A percentile compares a stretch with the other conserved stretches of the same genome.
Evolutionary conservation across 192 early-diverging fungal genomes (phyloP).

Genomic region (Umbelopsis sp.): DNA sequence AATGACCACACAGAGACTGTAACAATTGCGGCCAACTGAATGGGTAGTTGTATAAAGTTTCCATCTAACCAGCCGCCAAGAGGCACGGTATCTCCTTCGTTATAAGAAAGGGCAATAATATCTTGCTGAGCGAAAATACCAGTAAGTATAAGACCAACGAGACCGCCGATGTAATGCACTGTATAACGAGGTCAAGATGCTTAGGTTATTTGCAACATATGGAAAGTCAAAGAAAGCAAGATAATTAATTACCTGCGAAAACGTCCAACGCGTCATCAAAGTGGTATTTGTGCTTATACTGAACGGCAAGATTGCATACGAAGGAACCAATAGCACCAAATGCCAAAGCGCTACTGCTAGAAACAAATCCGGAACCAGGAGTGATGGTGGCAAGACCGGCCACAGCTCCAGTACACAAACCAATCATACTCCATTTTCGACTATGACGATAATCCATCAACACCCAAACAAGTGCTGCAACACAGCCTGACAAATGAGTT

Average conservation of each 20-base stretch:
- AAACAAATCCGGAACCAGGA: conserved; percentile 80
- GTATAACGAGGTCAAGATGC: not conserved
- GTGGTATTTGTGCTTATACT: conserved; percentile 65
- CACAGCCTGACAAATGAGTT: conserved; percentile 74
- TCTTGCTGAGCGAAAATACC: conserved; percentile 83
- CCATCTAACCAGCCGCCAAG: conserved; percentile 80
- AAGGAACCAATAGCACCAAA: conserved; percentile 72
- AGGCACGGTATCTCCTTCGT: conserved; percentile 47
- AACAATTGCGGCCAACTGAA: conserved; percentile 75
- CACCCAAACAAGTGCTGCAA: conserved; percentile 74
- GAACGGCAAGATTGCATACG: conserved; percentile 66
- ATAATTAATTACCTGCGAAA: conserved; percentile 59
- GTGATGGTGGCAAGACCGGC: conserved; percentile 90
- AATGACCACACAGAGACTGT: conserved; percentile 79
- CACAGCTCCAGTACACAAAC: conserved; percentile 88
- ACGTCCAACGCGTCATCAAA: conserved; percentile 86
- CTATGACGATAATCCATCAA: conserved; percentile 70
- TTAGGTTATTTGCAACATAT: conserved; percentile 25
- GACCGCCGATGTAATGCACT: conserved; percentile 73
- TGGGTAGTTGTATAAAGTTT: conserved; percentile 78
- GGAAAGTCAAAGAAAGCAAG: conserved; percentile 56
- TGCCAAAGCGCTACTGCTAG: conserved; percentile 70
- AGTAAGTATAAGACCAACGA: conserved; percentile 81
- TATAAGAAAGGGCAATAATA: conserved; percentile 67
- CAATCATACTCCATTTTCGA: conserved; percentile 78